phyloP scores from a whole-genome alignment of 176 grass and related monocot species.

The Elymus sibiricus region DNA sequence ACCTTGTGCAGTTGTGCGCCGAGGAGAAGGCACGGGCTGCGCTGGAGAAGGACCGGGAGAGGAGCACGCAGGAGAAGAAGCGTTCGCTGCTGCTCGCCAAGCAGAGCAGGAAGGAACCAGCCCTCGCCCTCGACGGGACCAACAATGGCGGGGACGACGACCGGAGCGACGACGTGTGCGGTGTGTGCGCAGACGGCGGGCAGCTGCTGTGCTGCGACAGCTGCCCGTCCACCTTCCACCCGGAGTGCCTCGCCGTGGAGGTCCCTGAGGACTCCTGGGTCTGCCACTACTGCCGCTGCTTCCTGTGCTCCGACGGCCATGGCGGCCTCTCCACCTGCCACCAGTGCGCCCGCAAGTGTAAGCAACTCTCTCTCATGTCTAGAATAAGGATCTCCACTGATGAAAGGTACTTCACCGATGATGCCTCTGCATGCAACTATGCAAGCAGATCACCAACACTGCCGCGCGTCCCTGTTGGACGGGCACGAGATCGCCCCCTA shows the following conservation, averaged over 20 bases:
- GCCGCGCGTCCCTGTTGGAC: constrained; percentile 36
- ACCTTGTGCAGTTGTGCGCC: background rate
- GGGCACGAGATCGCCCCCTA: constrained; percentile 20
- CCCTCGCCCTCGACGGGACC: background rate
- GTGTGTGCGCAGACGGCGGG: constrained; percentile 71
- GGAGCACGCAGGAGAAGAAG: constrained; percentile 16
- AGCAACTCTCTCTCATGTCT: background rate
- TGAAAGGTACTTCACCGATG: background rate
- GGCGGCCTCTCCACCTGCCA: constrained; percentile 43
- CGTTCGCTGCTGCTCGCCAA: background rate
- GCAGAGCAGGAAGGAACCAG: background rate
- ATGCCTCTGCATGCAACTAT: constrained; percentile 1
- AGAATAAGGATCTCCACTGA: background rate
- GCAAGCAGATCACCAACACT: constrained; percentile 61
- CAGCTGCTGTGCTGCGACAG: constrained; percentile 75
- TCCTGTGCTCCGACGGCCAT: constrained; percentile 47
- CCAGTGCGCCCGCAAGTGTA: constrained; percentile 63
- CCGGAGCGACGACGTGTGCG: constrained; percentile 75
- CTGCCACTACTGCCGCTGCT: constrained; percentile 76
- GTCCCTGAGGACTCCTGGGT: constrained; percentile 62
- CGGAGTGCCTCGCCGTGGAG: constrained; percentile 47
- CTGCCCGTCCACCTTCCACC: constrained; percentile 84
- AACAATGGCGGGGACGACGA: constrained; percentile 30
- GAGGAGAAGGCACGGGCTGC: constrained; percentile 14
- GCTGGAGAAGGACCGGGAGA: constrained; percentile 27